Evolutionary conservation across 106 monocot species (phyloP).

Genomic region (Dactylorhiza incarnata): DNA sequence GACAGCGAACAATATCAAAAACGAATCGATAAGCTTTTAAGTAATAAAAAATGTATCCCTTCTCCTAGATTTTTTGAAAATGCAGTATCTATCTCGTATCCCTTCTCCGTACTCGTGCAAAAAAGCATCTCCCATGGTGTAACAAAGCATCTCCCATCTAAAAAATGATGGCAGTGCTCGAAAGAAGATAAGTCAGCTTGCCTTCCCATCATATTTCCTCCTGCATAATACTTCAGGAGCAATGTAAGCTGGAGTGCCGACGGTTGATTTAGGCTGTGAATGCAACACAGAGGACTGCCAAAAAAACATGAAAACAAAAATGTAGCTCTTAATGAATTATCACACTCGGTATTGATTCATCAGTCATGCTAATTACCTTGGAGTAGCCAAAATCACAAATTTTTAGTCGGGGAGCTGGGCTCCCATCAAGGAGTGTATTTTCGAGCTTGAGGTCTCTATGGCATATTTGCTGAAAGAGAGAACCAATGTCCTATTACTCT

Average conservation of each 20-base stretch:
- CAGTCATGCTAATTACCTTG: conserved; percentile 35
- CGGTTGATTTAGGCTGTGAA: conserved; percentile 70
- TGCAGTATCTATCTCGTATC: too few relatives aligned
- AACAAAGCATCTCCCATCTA: too few relatives aligned
- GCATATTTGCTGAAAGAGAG: conserved; percentile 51
- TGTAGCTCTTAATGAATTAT: too few relatives aligned
- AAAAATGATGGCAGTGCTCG: conserved; percentile 1
- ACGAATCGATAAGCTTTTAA: too few relatives aligned
- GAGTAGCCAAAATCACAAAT: conserved; percentile 94
- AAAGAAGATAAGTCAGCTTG: too few relatives aligned
- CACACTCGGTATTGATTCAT: too few relatives aligned
- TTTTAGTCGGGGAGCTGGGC: conserved; percentile 77
- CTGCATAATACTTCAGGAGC: conserved; percentile 78
- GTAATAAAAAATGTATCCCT: too few relatives aligned
- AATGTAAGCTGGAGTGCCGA: conserved; percentile 88
- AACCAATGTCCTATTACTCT: too few relatives aligned
- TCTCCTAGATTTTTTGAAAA: too few relatives aligned
- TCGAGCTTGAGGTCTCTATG: conserved; percentile 89
- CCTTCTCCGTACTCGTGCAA: too few relatives aligned
- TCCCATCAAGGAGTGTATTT: conserved; percentile 86
- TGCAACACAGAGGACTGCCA: conserved; percentile 69
- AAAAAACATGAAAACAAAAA: conserved; percentile 1
- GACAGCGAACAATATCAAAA: background rate
- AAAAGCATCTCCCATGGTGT: too few relatives aligned
- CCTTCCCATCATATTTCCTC: conserved; percentile 71